Evolutionary conservation across 1,284 basidiomycete species (phyloP).

Genomic region (Earliella scabrosa): DNA sequence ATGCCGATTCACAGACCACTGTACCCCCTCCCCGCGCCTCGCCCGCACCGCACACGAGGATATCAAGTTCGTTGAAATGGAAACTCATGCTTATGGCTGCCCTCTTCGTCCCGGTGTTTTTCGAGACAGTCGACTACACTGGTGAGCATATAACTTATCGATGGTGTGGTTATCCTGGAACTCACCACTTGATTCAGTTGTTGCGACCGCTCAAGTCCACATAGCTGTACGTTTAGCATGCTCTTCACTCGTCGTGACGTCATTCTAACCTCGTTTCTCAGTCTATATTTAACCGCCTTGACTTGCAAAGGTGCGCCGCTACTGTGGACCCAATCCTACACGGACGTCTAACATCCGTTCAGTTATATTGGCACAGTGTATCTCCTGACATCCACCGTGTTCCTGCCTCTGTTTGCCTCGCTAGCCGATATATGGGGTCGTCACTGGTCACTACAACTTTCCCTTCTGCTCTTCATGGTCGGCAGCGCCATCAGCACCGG

Average conservation of each 20-base stretch:
- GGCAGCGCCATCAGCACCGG: conserved; percentile 54
- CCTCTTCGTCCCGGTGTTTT: conserved; percentile 33
- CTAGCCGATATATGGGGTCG: conserved; percentile 54
- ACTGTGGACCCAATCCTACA: conserved; percentile 7
- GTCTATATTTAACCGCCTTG: conserved; percentile 50
- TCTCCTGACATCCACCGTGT: conserved; percentile 50
- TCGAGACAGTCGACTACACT: conserved; percentile 47
- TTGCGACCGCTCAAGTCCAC: conserved; percentile 55
- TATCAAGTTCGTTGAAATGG: conserved; percentile 17
- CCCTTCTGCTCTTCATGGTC: conserved; percentile 48
- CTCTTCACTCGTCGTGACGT: background rate
- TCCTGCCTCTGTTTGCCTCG: conserved; percentile 54
- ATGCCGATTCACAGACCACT: background rate
- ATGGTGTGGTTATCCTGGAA: background rate
- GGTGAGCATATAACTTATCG: conserved; percentile 28
- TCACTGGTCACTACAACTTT: conserved; percentile 48
- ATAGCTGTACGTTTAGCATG: conserved; percentile 47
- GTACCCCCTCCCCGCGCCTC: background rate
- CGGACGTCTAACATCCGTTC: conserved; percentile 10
- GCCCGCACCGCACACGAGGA: background rate
- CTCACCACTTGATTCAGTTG: conserved; percentile 37
- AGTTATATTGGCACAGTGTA: conserved; percentile 48
- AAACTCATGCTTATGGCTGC: conserved; percentile 30
- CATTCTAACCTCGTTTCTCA: conserved; percentile 12
- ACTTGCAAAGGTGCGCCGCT: conserved; percentile 47